phyloP scores from a whole-genome alignment of 768 basidiomycete genomes.

The Phlebiopsis gigantea region DNA sequence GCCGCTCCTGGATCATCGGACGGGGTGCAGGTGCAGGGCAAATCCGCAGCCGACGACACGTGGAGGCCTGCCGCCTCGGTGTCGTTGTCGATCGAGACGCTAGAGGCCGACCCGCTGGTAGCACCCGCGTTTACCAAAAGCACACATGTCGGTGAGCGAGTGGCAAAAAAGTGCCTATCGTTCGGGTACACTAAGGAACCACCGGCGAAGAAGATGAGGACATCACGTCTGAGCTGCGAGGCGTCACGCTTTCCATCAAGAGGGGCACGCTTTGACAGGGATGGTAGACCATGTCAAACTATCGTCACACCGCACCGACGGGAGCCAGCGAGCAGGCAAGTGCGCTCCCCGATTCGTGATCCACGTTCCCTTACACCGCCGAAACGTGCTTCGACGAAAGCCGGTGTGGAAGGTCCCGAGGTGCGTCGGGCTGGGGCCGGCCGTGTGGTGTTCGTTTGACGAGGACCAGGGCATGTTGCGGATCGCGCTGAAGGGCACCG shows the following conservation, averaged over 20 bases:
- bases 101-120: constrained; percentile 15
- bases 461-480: constrained; percentile 50
- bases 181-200: constrained; percentile 28
- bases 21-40: too few species aligned
- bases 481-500: constrained; percentile 43
- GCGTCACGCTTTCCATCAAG: constrained; percentile 54
- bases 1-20: too few species aligned
- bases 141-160: constrained; percentile 14
- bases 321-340: constrained; percentile 43
- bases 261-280: constrained; percentile 50
- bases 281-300: constrained; percentile 59
- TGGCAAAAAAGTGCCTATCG: too few species aligned
- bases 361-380: constrained; percentile 6
- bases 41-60: too few species aligned
- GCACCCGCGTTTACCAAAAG: constrained; percentile 12
- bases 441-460: constrained; percentile 56
- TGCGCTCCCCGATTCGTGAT: too few species aligned
- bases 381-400: constrained; percentile 70
- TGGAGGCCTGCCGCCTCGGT: too few species aligned
- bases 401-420: constrained; percentile 66
- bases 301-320: constrained; percentile 37
- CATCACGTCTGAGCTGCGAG: constrained; percentile 50
- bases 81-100: too few species aligned
- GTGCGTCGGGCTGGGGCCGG: constrained; percentile 52
- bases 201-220: constrained; percentile 69